These are phyloP conservation scores for Mycena sanguinolenta DNA, from an alignment of 768 basidiomycete genomes.

Conservation along the genomic window DNA sequence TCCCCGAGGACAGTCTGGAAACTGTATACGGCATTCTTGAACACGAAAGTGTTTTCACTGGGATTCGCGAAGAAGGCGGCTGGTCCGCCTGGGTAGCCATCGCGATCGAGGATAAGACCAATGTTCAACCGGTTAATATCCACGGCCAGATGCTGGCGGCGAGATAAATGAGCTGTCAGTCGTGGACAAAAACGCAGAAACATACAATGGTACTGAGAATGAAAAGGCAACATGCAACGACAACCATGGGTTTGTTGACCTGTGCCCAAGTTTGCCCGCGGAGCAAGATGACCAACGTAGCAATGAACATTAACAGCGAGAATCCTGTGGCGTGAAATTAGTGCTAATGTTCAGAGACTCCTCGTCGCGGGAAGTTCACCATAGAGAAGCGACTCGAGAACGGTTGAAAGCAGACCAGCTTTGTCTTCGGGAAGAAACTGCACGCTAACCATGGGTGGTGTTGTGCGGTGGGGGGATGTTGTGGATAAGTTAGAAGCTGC, in stretches of 20 bases:
- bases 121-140: slow-evolving; percentile 42
- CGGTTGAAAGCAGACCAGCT: slow-evolving; percentile 8
- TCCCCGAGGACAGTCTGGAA: slow-evolving; percentile 27
- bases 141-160: slow-evolving; percentile 43
- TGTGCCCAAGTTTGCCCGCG: slow-evolving; percentile 8
- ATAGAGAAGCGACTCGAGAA: slow-evolving; percentile 17
- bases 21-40: slow-evolving; percentile 29
- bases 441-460: not conserved
- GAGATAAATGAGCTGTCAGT: not conserved
- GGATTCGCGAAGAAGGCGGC: slow-evolving; percentile 42
- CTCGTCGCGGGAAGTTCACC: not conserved
- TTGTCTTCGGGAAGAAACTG: slow-evolving; percentile 3
- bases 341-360: not conserved
- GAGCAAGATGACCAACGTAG: slow-evolving; percentile 44
- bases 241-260: slow-evolving; percentile 41
- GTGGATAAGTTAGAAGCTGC: not conserved
- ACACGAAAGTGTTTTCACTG: slow-evolving; percentile 46
- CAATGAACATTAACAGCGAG: slow-evolving; percentile 51
- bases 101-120: slow-evolving; percentile 42
- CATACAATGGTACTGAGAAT: slow-evolving; percentile 46
- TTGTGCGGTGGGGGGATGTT: not conserved
- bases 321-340: slow-evolving; percentile 41
- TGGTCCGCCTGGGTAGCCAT: slow-evolving; percentile 38
- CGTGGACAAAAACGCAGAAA: not conserved
- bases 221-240: slow-evolving; percentile 43